Evolutionary conservation across 371 early-diverging fungal genomes (phyloP).

Genomic region (Cokeromyces recurvatus): DNA sequence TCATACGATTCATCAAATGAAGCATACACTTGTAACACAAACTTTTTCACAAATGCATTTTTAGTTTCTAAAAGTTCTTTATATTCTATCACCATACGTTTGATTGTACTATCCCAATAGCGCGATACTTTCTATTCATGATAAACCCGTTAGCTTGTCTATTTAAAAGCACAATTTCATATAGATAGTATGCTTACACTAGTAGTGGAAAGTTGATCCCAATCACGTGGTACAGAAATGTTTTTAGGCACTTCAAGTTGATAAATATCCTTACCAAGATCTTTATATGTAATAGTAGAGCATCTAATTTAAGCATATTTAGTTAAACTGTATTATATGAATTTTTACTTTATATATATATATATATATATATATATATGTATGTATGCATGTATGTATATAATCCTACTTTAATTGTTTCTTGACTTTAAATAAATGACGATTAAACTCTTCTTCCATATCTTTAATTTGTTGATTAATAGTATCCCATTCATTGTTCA

Average conservation of each 20-base stretch:
- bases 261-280: slow-evolving; percentile 94
- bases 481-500: slow-evolving; percentile 75
- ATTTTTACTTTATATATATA: too few species aligned
- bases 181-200: too few species aligned
- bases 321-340: too few species aligned
- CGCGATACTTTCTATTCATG: slow-evolving; percentile 78
- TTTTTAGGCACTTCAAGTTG: slow-evolving; percentile 87
- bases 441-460: slow-evolving; percentile 62
- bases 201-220: slow-evolving; percentile 78
- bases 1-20: slow-evolving; percentile 76
- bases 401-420: slow-evolving; percentile 61
- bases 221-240: slow-evolving; percentile 76
- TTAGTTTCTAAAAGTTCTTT: slow-evolving; percentile 86
- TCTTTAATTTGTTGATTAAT: slow-evolving; percentile 47
- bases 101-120: slow-evolving; percentile 79
- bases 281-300: slow-evolving; percentile 66
- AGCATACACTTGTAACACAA: slow-evolving; percentile 67
- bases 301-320: too few species aligned
- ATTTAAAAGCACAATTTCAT: too few species aligned
- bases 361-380: too few species aligned
- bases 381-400: too few species aligned
- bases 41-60: slow-evolving; percentile 58
- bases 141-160: too few species aligned
- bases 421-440: slow-evolving; percentile 60
- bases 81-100: slow-evolving; percentile 62